Conservation (phyloP, 2,329 filamentous ascomycete genomes). For the Diaporthe citriasiana region DNA sequence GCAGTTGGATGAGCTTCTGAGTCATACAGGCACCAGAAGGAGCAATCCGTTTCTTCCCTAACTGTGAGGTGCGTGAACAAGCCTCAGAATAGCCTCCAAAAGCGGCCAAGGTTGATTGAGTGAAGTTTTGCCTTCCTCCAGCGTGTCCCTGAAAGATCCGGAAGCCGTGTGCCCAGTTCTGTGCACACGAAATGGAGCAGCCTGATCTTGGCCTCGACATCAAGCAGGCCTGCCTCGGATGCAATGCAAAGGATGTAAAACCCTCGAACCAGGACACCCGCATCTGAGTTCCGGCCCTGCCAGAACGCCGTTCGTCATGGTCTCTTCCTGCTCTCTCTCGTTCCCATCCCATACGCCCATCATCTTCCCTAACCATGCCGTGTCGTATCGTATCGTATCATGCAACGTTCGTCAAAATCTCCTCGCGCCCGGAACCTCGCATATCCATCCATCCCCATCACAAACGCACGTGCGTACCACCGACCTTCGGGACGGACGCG, state of each 20-base stretch:
- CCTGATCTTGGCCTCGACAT: background rate
- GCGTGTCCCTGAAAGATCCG: background rate
- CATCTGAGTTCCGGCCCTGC: background rate
- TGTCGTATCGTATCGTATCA: background rate
- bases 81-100: background rate
- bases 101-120: too few species aligned
- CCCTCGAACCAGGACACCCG: background rate
- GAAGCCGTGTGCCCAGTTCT: background rate
- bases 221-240: background rate
- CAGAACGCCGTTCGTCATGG: background rate
- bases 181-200: background rate
- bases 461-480: background rate
- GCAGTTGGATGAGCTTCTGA: background rate
- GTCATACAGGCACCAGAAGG: background rate
- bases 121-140: too few species aligned
- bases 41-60: background rate
- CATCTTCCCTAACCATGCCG: too few species aligned
- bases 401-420: background rate
- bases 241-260: background rate
- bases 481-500: background rate
- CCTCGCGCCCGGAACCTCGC: background rate
- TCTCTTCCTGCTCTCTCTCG: too few species aligned
- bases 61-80: too few species aligned
- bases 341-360: too few species aligned
- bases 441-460: background rate